Base-by-base conservation (phyloP, 2,329 filamentous ascomycete species). In the Phialophora verrucosa region DNA sequence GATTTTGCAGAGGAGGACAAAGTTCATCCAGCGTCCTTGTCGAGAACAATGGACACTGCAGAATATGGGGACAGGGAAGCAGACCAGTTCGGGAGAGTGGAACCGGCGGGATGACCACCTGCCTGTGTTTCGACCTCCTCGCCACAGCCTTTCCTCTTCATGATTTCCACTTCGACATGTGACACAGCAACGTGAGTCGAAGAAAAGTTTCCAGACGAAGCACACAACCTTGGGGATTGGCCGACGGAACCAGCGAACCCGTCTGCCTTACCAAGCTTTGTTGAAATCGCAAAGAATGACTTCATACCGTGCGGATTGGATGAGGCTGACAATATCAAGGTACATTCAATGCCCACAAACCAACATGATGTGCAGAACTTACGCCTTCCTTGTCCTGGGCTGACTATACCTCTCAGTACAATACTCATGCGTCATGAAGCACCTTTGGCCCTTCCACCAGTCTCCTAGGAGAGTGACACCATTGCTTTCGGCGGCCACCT, bases 61-160 rank as follows among this genome's bases (percentile, higher is more conserved):
- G n/a, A 50, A 50, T 11, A 23, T 20, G 20, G 32, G 32, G 10
- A 35, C 10, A 23, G n/a, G 8, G 10, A 3, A 35, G 32, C 11
- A 35, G 20, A 23, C 20, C 47, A 2, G 2, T 23, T 50, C 25
- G 20, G 8, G 47, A 50, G 2, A 50, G 47, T 27, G 20, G 47
- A 8, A 27, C 47, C 8, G 17, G 20, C 55, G 8, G 47, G 35
- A 58, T 58, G 55, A 59, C 57, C 42, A 32, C 3, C 6, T 59
- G 42, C 38, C 17, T 59, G 23, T 29, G 29, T 50, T 25, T 20
- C 54, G 20, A 32, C 55, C 3, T 23, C 20, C 27, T 47, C 31
- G 55, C 55, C 55, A 47, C 55, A 58, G 55, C 35, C 55, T 58
- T 29, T 20, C 38, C 12, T 42, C 38, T 14, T 42, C 38, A 25